Conservation (phyloP, 2,329 filamentous ascomycete species). For the Ophiostoma sp. region DNA sequence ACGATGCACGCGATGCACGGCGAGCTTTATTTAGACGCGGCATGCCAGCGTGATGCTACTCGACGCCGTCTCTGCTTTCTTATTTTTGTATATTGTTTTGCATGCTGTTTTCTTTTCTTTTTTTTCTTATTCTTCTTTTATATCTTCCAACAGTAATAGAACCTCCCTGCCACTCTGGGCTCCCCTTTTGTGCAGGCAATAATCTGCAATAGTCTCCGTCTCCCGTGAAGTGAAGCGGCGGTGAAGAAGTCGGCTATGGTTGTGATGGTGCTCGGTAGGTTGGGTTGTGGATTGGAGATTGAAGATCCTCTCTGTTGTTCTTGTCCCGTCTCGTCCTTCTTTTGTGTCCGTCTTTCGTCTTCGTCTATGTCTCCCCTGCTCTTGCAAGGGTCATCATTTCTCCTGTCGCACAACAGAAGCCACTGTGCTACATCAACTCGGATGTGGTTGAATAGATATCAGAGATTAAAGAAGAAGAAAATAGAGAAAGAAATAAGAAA, state of each 20-base stretch:
- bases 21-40: not conserved
- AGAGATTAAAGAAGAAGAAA: not conserved
- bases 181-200: slow-evolving; percentile 10
- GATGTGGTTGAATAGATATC: not conserved
- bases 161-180: not conserved
- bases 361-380: not conserved
- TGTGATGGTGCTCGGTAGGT: too few species aligned
- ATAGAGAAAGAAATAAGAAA: too few species aligned
- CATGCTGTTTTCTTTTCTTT: not conserved
- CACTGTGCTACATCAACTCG: not conserved
- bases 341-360: not conserved
- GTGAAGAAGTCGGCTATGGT: not conserved
- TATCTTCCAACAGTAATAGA: not conserved
- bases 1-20: not conserved
- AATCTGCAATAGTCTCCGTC: not conserved
- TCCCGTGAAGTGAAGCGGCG: not conserved
- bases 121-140: not conserved
- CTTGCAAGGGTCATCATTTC: not conserved
- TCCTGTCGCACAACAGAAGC: not conserved
- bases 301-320: not conserved
- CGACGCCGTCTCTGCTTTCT: not conserved
- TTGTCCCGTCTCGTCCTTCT: not conserved
- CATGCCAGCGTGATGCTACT: not conserved
- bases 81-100: not conserved
- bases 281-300: not conserved